Conservation (phyloP, 2,329 filamentous ascomycete genomes). For the Tolypocladium cylindrosporum region DNA sequence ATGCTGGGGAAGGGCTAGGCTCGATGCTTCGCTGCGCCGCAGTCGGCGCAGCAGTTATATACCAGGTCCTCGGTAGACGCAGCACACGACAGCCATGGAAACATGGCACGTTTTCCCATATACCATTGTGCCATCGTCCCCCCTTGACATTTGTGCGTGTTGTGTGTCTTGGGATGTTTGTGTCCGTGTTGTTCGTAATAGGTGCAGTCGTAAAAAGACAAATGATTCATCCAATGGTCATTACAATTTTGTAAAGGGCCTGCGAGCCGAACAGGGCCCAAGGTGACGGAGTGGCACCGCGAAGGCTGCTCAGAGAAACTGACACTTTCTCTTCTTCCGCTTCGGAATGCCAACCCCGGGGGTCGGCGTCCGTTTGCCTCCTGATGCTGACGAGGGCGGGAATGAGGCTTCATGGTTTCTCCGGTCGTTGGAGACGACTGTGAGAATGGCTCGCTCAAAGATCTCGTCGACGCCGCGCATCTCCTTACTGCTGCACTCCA, state of each 20-base stretch:
- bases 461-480: constrained; percentile 94
- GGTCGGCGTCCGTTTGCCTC: constrained; percentile 27
- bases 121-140: not conserved
- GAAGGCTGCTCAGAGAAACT: constrained; percentile 51
- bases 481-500: constrained; percentile 98
- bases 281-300: not conserved
- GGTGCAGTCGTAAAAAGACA: constrained; percentile 21
- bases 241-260: constrained; percentile 24
- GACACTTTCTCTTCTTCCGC: constrained; percentile 80
- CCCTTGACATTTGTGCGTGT: not conserved
- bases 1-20: not conserved
- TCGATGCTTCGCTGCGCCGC: not conserved
- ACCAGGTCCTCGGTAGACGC: constrained; percentile 1
- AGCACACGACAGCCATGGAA: not conserved
- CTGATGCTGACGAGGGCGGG: constrained; percentile 27
- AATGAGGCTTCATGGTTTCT: constrained; percentile 47
- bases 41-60: constrained; percentile 4
- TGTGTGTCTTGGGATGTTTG: not conserved
- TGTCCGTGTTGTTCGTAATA: constrained; percentile 12
- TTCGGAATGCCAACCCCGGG: constrained; percentile 42
- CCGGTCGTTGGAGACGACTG: constrained; percentile 72
- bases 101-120: not conserved
- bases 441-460: constrained; percentile 84
- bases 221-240: constrained; percentile 28
- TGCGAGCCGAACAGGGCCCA: not conserved